Percentiles rank a stretch among this genome's conserved stretches.
Evolutionary conservation across 1,139 yeast genomes (phyloP).

Genomic region (Schizosaccharomyces versatilis): DNA sequence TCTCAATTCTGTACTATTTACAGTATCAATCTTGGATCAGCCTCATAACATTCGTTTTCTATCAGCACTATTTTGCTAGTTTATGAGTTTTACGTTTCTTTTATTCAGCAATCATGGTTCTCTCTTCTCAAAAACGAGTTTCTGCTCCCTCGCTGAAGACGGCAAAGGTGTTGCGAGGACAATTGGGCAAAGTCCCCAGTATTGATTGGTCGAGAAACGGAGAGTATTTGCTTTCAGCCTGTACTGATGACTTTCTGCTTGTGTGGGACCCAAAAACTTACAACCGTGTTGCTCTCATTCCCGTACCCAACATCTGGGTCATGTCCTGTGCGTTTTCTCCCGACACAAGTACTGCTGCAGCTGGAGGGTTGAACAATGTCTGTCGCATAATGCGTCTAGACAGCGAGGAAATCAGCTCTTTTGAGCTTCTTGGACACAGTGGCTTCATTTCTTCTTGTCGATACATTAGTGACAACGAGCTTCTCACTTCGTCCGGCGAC

Average conservation of each 20-base stretch:
- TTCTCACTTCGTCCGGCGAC: conserved; percentile 65
- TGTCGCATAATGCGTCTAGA: conserved; percentile 25
- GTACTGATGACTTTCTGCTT: conserved; percentile 72
- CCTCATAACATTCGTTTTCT: too few species aligned
- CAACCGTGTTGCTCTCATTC: conserved; percentile 44
- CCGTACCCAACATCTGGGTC: conserved; percentile 43
- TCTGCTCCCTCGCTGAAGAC: background rate
- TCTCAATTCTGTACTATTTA: too few species aligned
- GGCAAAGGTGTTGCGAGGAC: conserved; percentile 28
- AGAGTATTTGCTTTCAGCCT: conserved; percentile 39
- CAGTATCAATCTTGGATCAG: too few species aligned
- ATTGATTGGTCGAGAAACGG: conserved; percentile 50
- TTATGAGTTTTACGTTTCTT: too few species aligned
- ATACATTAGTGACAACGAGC: conserved; percentile 33
- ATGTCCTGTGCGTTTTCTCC: conserved; percentile 56
- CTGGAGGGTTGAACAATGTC: conserved; percentile 65
- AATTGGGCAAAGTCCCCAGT: conserved; percentile 48
- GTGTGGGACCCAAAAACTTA: conserved; percentile 69
- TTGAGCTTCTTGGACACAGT: conserved; percentile 34
- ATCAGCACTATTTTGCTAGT: too few species aligned
- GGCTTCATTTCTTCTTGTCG: conserved; percentile 64
- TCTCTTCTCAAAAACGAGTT: too few species aligned
- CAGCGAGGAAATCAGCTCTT: conserved; percentile 11
- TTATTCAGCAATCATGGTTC: too few species aligned
- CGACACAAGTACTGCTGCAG: conserved; percentile 40